Conservation (phyloP, 2,329 filamentous ascomycete species). For the Fusarium napiforme region DNA sequence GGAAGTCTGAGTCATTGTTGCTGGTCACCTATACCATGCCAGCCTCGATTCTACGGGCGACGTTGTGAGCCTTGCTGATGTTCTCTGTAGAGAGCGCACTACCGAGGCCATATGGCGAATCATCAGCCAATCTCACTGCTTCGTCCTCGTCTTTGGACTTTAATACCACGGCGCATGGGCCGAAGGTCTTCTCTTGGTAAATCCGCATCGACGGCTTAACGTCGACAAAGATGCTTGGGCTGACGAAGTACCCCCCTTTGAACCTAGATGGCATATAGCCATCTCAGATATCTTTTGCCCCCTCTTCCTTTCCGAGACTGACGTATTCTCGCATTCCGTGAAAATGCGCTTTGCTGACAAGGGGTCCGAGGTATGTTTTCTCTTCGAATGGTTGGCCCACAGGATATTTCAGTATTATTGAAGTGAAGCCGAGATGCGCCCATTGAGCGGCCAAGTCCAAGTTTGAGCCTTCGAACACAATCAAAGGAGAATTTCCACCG, state of each 20-base stretch:
- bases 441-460: neutral
- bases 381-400: neutral
- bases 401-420: neutral
- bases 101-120: neutral
- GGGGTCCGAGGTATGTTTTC: neutral
- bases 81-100: neutral
- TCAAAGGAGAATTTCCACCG: neutral
- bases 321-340: neutral
- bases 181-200: slow-evolving; percentile 1
- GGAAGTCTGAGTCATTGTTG: neutral
- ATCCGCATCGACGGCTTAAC: neutral
- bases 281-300: neutral
- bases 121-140: neutral
- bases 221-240: neutral
- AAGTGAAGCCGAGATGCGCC: neutral
- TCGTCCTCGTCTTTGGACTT: neutral
- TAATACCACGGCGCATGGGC: neutral
- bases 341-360: neutral
- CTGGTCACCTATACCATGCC: slow-evolving; percentile 1
- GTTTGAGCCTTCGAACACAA: slow-evolving; percentile 3
- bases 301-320: neutral
- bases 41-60: neutral
- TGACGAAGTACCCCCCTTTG: neutral
- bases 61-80: neutral
- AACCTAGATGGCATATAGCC: neutral